Base-by-base conservation (phyloP, 768 basidiomycete species). In the Tremella fuciformis region DNA sequence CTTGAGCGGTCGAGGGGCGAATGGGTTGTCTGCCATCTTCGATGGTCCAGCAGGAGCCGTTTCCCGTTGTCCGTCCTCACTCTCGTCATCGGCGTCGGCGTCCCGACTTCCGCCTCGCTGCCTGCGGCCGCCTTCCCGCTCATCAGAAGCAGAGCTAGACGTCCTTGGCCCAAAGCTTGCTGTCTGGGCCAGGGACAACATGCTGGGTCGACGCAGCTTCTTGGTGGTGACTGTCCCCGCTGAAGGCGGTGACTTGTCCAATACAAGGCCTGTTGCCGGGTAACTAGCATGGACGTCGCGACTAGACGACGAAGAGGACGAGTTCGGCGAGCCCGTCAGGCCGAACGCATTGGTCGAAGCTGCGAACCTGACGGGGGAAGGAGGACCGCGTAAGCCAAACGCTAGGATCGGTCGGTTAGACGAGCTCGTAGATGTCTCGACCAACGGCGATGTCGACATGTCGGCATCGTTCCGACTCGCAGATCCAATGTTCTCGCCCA, bases 281-380 rank as follows among this genome's bases (percentile, higher is more conserved):
- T 34, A 34, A 11, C 29, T 34, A 34, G 29, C 29, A 34, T 34
- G 29, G 24, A 39, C 22, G 16, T 51, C 56, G 18, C 13, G 50
- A 16, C 34, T 51, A 0, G 64, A 44, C 13, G 60, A 54, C 0
- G 64, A 44, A 13, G 63, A 61, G 18, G 60, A 60, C 1, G 69
- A 66, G 6, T 54, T 38, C 1, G 69, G 68, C 1, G 71, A 67
- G 11, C 47, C 46, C 2, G 50, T 19, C 3, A 73, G 61, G 0
- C 66, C 66, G 50, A 73, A 73, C 39, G 71, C 71, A 44, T 73
- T 73, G 34, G 63, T 64, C 1, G 61, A 64, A 2, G 69, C 58
- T 7, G 68, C 63, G 47, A 68, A 70, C 11, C 64, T 40, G 8
- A 64, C 41, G 11, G 69, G 62, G 2, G 68, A 58, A 21, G 55